Evolutionary conservation across 1,139 yeast genomes (phyloP).

Genomic region (Saccharomyces hybrid): DNA sequence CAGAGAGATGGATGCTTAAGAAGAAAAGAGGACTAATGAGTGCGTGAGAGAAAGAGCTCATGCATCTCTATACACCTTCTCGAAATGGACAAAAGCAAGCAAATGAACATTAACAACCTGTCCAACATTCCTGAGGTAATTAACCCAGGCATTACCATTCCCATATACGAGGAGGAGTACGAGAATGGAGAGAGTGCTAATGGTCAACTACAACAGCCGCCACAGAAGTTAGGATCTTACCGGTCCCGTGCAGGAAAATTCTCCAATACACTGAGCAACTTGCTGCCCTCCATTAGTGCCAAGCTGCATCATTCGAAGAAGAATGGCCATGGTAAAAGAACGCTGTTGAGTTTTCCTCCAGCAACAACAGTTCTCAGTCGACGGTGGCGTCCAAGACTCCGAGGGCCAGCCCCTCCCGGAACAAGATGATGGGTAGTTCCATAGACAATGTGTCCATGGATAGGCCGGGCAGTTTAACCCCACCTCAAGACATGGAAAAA

Average conservation of each 20-base stretch:
- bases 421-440: background rate
- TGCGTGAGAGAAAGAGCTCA: background rate
- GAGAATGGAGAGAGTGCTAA: conserved; percentile 1
- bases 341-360: conserved; percentile 5
- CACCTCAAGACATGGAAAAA: conserved; percentile 24
- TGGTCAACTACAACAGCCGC: conserved; percentile 12
- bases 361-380: conserved; percentile 3
- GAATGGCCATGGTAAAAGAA: conserved; percentile 10
- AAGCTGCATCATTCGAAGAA: conserved; percentile 30
- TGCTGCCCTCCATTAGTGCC: conserved; percentile 31
- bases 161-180: conserved; percentile 26
- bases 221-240: conserved; percentile 28
- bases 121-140: conserved; percentile 28
- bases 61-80: background rate
- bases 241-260: conserved; percentile 30
- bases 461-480: conserved; percentile 18
- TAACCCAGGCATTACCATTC: conserved; percentile 32
- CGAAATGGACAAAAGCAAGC: conserved; percentile 5
- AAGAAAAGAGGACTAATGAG: background rate
- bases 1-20: background rate
- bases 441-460: conserved; percentile 4
- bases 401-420: conserved; percentile 1
- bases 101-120: conserved; percentile 1
- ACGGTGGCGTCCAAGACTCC: conserved; percentile 4
- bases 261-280: conserved; percentile 30